A percentile compares a stretch with the other conserved stretches of the same genome.
phyloP scores from a whole-genome alignment of 129 eudicot species.

The Lactuca sativa region DNA sequence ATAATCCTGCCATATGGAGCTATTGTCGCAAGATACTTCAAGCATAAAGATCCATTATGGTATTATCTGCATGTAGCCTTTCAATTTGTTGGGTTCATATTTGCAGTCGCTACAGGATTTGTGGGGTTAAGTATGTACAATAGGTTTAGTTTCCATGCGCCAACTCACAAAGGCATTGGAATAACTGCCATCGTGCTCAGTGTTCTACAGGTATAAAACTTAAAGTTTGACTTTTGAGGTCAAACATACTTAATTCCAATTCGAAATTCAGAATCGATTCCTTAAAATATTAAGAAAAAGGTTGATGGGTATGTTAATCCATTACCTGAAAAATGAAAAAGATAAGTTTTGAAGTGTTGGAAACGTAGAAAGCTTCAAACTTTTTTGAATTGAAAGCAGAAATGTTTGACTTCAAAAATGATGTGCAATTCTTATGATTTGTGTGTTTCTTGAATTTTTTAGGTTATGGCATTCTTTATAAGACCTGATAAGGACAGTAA shows the following conservation, averaged over 20 bases:
- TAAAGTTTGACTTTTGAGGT: neutral
- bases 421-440: constrained; percentile 5
- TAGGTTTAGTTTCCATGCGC: constrained; percentile 46
- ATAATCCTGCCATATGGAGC: constrained; percentile 80
- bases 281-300: neutral
- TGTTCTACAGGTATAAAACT: constrained; percentile 67
- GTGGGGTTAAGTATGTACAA: constrained; percentile 63
- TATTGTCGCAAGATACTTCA: constrained; percentile 71
- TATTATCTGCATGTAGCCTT: constrained; percentile 58
- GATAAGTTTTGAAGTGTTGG: neutral
- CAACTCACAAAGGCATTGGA: constrained; percentile 80
- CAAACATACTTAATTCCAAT: constrained; percentile 6
- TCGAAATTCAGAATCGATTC: neutral
- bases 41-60: constrained; percentile 72
- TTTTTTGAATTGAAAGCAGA: neutral
- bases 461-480: constrained; percentile 76
- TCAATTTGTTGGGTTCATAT: constrained; percentile 72
- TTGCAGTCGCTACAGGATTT: constrained; percentile 59
- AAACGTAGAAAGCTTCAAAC: neutral
- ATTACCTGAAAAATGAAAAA: neutral
- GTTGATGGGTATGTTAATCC: neutral
- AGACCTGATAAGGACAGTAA: constrained; percentile 80
- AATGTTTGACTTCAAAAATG: constrained; percentile 10
- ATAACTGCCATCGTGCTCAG: constrained; percentile 60
- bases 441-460: constrained; percentile 19